Conservation (phyloP, 345 rosid genomes). For the Citrus reticulata region DNA sequence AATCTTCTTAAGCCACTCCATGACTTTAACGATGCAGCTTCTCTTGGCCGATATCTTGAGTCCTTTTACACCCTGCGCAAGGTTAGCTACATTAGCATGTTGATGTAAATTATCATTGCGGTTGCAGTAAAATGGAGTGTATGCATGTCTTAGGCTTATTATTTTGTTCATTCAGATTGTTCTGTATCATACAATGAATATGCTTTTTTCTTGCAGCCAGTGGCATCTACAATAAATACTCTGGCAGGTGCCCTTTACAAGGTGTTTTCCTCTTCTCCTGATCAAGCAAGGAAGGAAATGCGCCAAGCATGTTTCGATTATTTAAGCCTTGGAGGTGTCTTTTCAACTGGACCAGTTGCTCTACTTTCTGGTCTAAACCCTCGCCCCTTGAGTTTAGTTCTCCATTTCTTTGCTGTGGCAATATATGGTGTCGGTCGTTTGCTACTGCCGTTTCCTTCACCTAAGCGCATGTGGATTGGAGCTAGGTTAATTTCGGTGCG, state of each 20-base stretch:
- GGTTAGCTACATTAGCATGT: conserved; percentile 21
- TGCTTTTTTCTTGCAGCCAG: conserved; percentile 27
- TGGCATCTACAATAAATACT: conserved; percentile 57
- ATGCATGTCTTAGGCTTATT: neutral
- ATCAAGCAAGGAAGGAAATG: conserved; percentile 49
- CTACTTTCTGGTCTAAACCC: conserved; percentile 56
- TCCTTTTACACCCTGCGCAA: conserved; percentile 59
- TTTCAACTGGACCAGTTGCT: conserved; percentile 46
- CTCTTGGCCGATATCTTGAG: conserved; percentile 37
- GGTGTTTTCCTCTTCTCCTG: conserved; percentile 47
- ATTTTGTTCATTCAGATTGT: neutral
- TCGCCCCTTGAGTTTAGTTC: conserved; percentile 42
- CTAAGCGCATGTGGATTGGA: conserved; percentile 42
- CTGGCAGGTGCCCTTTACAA: conserved; percentile 52
- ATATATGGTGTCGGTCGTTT: conserved; percentile 51
- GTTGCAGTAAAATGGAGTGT: neutral
- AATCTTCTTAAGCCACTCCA: conserved; percentile 34
- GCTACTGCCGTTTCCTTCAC: conserved; percentile 50
- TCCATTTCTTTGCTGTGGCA: conserved; percentile 55
- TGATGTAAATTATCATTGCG: neutral
- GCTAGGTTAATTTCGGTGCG: conserved; percentile 44
- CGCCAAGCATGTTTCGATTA: conserved; percentile 56
- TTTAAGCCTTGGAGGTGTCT: conserved; percentile 50
- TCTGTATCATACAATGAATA: neutral
- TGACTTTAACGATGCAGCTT: conserved; percentile 35